These are phyloP conservation scores for Urtica urens DNA, from an alignment of 306 rosid genomes.

Conservation along the genomic window DNA sequence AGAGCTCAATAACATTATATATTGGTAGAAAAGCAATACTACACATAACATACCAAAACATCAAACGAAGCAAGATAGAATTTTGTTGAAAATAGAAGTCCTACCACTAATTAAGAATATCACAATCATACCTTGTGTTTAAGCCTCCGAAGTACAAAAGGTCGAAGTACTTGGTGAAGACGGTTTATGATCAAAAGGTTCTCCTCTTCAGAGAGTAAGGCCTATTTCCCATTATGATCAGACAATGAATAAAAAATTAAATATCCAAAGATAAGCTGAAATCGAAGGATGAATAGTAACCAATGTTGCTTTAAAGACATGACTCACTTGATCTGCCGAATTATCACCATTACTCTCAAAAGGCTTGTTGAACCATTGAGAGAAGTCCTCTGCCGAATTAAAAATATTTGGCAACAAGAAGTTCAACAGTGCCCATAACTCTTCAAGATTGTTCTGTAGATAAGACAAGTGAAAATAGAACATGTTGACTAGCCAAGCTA, in stretches of 20 bases:
- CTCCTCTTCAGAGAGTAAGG: constrained; percentile 95
- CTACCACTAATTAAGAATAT: constrained; percentile 5
- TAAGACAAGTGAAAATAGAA: constrained; percentile 10
- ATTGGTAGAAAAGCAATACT: too few species aligned
- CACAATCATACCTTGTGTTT: constrained; percentile 76
- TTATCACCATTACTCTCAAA: constrained; percentile 90
- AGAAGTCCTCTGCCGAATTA: constrained; percentile 91
- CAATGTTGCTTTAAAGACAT: constrained; percentile 10
- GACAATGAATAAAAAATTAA: constrained; percentile 12
- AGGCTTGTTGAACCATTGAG: constrained; percentile 99
- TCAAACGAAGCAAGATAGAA: neutral
- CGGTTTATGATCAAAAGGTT: constrained; percentile 98
- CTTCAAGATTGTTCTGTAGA: constrained; percentile 94
- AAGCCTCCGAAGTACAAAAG: constrained; percentile 96
- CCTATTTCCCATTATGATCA: constrained; percentile 40
- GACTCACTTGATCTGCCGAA: constrained; percentile 76
- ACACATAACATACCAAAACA: too few species aligned
- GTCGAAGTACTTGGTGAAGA: constrained; percentile 97
- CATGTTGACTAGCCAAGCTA: neutral
- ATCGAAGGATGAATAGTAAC: constrained; percentile 2
- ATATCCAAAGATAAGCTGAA: neutral
- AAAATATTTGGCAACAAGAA: constrained; percentile 96
- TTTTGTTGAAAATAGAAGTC: neutral
- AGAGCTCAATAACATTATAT: constrained; percentile 13
- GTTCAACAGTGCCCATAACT: constrained; percentile 94